phyloP scores from a whole-genome alignment of 1,139 yeast species.

The Zygoascus sp. region DNA sequence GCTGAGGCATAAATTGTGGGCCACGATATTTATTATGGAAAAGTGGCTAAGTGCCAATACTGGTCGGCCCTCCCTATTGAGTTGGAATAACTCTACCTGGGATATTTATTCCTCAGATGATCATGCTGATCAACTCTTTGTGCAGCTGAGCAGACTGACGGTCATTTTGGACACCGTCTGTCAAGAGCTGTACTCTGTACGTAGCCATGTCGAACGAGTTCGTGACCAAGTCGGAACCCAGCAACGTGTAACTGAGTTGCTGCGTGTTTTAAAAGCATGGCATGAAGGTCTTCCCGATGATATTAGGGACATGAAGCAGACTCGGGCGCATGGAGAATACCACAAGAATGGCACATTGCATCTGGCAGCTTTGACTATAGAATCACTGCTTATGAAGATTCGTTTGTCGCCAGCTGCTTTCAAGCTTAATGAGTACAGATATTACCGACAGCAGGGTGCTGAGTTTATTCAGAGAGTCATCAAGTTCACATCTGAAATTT shows the following conservation, averaged over 20 bases:
- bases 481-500: slow-evolving; percentile 33
- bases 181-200: slow-evolving; percentile 28
- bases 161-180: slow-evolving; percentile 30
- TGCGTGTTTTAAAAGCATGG: slow-evolving; percentile 30
- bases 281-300: slow-evolving; percentile 30
- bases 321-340: slow-evolving; percentile 27
- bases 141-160: slow-evolving; percentile 31
- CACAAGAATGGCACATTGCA: slow-evolving; percentile 35
- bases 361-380: slow-evolving; percentile 33
- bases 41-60: slow-evolving; percentile 35
- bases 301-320: slow-evolving; percentile 28
- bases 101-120: slow-evolving; percentile 30
- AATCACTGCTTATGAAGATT: slow-evolving; percentile 31
- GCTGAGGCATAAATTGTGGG: slow-evolving; percentile 35
- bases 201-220: slow-evolving; percentile 24
- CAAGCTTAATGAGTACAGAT: slow-evolving; percentile 21
- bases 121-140: slow-evolving; percentile 32
- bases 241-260: slow-evolving; percentile 23
- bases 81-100: slow-evolving; percentile 25
- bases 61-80: slow-evolving; percentile 34
- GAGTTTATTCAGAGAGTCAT: slow-evolving; percentile 32
- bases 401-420: slow-evolving; percentile 26
- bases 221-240: slow-evolving; percentile 20
- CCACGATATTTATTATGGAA: slow-evolving; percentile 34
- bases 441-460: slow-evolving; percentile 30